Evolutionary conservation across 805 yeast genomes (phyloP).

Genomic region (Jamesozyma jinghongensis): DNA sequence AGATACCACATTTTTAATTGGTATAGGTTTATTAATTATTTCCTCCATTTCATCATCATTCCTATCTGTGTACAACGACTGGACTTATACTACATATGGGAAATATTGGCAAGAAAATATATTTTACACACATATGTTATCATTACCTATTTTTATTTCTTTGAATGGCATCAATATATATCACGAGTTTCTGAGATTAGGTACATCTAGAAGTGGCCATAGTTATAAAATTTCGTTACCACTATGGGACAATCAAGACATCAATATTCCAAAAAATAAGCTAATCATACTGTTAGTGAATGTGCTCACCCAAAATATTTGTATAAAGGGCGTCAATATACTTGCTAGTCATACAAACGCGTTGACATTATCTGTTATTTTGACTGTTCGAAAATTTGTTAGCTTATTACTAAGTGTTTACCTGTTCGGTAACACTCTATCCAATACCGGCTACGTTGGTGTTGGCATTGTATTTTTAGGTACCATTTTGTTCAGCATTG

Average conservation of each 20-base stretch:
- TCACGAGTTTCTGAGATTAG: slow-evolving; percentile 25
- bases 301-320: slow-evolving; percentile 46
- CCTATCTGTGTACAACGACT: slow-evolving; percentile 51
- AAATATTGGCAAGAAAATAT: slow-evolving; percentile 56
- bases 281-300: slow-evolving; percentile 34
- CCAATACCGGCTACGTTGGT: slow-evolving; percentile 36
- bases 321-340: slow-evolving; percentile 60
- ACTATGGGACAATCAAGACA: no score
- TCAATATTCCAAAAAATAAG: slow-evolving; percentile 12
- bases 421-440: slow-evolving; percentile 41
- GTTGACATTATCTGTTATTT: slow-evolving; percentile 50
- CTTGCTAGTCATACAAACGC: slow-evolving; percentile 52
- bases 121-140: slow-evolving; percentile 50
- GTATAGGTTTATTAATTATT: slow-evolving; percentile 31
- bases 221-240: slow-evolving; percentile 9
- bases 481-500: slow-evolving; percentile 37
- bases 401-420: slow-evolving; percentile 49
- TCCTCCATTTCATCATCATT: slow-evolving; percentile 42
- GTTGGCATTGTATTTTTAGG: slow-evolving; percentile 46
- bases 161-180: slow-evolving; percentile 29
- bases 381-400: slow-evolving; percentile 52
- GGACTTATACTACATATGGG: slow-evolving; percentile 41
- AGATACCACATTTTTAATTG: slow-evolving; percentile 15
- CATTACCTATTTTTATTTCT: slow-evolving; percentile 42
- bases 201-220: slow-evolving; percentile 6